phyloP scores from a whole-genome alignment of 83 land plant genomes.

The Picea mariana region DNA sequence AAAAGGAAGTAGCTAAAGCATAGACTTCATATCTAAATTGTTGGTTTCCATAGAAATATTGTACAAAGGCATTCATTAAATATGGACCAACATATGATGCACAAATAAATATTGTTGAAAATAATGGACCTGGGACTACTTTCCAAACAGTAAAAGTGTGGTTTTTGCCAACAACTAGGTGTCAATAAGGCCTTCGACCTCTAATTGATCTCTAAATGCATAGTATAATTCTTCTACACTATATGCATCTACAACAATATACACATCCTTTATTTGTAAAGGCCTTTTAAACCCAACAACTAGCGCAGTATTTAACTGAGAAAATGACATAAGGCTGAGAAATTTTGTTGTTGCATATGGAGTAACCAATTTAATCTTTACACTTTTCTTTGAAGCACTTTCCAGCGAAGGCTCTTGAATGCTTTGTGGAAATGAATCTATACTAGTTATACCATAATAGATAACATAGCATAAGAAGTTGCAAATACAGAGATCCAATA shows the following conservation, averaged over 20 bases:
- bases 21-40: constrained; percentile 37
- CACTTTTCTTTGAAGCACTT: background rate
- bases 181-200: constrained; percentile 28
- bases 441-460: background rate
- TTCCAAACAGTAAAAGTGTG: constrained; percentile 42
- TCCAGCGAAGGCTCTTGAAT: background rate
- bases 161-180: constrained; percentile 32
- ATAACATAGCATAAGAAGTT: constrained; percentile 3
- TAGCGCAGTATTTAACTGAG: constrained; percentile 66
- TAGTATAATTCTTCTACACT: constrained; percentile 40
- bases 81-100: constrained; percentile 75
- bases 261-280: constrained; percentile 55
- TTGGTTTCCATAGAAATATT: constrained; percentile 27
- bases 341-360: constrained; percentile 43
- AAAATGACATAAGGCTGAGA: constrained; percentile 54
- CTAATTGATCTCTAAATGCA: constrained; percentile 31
- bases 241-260: constrained; percentile 52
- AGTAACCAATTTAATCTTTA: background rate
- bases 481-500: background rate
- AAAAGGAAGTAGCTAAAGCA: constrained; percentile 50
- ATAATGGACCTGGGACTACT: constrained; percentile 40
- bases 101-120: constrained; percentile 35
- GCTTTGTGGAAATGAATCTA: background rate
- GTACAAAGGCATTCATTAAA: constrained; percentile 60
- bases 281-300: constrained; percentile 43